A percentile compares a stretch with the other conserved stretches of the same genome.
phyloP scores from a whole-genome alignment of 2,329 filamentous ascomycete species.

The Fusarium goolgardi region DNA sequence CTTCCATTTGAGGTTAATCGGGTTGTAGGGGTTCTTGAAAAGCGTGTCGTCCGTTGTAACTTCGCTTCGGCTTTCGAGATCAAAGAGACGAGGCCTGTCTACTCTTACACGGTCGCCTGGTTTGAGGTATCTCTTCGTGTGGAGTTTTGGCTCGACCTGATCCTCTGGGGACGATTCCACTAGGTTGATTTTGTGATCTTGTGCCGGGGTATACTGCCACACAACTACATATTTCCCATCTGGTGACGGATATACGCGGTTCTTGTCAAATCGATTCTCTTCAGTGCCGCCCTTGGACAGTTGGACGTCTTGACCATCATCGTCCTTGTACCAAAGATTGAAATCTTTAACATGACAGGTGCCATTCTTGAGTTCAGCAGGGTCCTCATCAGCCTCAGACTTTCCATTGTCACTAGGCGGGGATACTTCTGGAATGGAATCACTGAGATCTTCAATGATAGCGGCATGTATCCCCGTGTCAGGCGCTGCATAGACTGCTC shows the following conservation, averaged over 20 bases:
- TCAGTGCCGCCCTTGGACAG: conserved; percentile 35
- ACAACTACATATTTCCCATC: conserved; percentile 28
- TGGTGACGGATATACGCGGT: conserved; percentile 34
- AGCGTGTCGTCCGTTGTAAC: conserved; percentile 37
- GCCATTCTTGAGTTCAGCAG: background rate
- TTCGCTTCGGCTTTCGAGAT: conserved; percentile 34
- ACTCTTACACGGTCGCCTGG: conserved; percentile 43
- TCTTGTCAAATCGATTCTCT: conserved; percentile 37
- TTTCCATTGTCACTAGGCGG: background rate
- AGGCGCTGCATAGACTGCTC: conserved; percentile 32
- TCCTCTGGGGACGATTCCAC: conserved; percentile 47
- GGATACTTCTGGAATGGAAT: conserved; percentile 1
- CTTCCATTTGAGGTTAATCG: conserved; percentile 44
- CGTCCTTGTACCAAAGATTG: conserved; percentile 25
- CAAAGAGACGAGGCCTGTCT: conserved; percentile 46
- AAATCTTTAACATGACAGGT: conserved; percentile 12
- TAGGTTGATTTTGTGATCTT: conserved; percentile 33
- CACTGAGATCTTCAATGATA: conserved; percentile 24
- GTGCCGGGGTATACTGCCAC: conserved; percentile 42
- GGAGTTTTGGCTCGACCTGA: conserved; percentile 46
- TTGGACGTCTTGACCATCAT: conserved; percentile 17
- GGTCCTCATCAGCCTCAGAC: background rate
- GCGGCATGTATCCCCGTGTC: conserved; percentile 21
- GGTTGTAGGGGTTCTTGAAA: conserved; percentile 43
- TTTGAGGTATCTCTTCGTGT: conserved; percentile 41